Evolutionary conservation across 129 eudicot genomes (phyloP).

Genomic region (Silybum marianum): DNA sequence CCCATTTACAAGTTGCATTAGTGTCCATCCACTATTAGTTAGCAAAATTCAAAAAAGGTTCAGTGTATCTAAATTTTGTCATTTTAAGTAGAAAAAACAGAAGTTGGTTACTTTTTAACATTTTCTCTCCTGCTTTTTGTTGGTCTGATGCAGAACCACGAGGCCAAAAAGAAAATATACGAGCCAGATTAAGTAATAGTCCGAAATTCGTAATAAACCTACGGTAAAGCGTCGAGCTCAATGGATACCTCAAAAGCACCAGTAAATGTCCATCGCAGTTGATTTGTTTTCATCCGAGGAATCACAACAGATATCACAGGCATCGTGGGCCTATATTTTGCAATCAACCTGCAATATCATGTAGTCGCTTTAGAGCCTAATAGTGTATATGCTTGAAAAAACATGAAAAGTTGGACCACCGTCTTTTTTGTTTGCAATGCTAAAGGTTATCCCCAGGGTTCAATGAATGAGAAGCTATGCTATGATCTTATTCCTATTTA

Average conservation of each 20-base stretch:
- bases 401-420: neutral
- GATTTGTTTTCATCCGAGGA: slow-evolving; percentile 84
- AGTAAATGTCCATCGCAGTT: slow-evolving; percentile 79
- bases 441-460: neutral
- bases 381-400: slow-evolving; percentile 1
- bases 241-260: slow-evolving; percentile 85
- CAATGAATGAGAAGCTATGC: neutral
- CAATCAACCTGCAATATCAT: slow-evolving; percentile 63
- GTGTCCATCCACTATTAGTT: neutral
- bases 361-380: slow-evolving; percentile 5
- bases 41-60: neutral
- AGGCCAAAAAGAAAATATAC: neutral
- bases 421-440: neutral
- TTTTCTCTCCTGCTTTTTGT: neutral
- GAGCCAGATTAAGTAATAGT: neutral
- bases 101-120: neutral
- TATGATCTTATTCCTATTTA: neutral
- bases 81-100: neutral
- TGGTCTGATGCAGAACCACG: neutral
- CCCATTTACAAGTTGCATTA: neutral
- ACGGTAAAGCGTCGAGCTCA: neutral
- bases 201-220: neutral
- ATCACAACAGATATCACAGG: slow-evolving; percentile 83
- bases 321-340: slow-evolving; percentile 93
- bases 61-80: neutral